A percentile compares a stretch with the other conserved stretches of the same genome.
phyloP scores from a whole-genome alignment of 2,329 filamentous ascomycete species.

The Fusarium sarcochroum region DNA sequence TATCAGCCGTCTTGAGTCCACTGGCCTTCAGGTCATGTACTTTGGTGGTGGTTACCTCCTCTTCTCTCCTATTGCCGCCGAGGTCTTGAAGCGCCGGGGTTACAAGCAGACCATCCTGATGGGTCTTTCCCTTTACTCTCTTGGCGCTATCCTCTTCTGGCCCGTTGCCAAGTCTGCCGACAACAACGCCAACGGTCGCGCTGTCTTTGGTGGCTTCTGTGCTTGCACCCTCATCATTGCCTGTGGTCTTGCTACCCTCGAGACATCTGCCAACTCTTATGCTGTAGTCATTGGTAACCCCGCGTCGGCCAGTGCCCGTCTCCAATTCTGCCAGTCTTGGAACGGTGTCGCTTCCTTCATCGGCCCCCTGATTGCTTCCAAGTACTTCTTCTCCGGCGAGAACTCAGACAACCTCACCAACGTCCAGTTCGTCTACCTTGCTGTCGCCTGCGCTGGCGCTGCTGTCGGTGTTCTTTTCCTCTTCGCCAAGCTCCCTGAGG shows the following conservation, averaged over 20 bases:
- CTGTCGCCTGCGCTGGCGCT: constrained; percentile 78
- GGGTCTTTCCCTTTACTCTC: constrained; percentile 75
- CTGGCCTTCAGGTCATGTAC: constrained; percentile 66
- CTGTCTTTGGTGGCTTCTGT: constrained; percentile 80
- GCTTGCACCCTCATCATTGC: constrained; percentile 80
- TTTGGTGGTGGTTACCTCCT: constrained; percentile 65
- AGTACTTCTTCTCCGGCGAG: constrained; percentile 77
- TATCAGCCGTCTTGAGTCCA: constrained; percentile 60
- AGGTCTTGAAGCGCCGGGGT: constrained; percentile 73
- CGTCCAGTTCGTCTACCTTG: constrained; percentile 83
- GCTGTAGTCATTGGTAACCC: constrained; percentile 66
- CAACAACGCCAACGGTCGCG: constrained; percentile 34
- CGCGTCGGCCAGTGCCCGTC: constrained; percentile 13
- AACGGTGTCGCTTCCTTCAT: constrained; percentile 81
- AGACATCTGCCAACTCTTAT: constrained; percentile 82
- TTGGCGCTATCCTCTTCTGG: constrained; percentile 68
- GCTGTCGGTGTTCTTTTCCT: constrained; percentile 75
- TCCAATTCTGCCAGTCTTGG: constrained; percentile 79
- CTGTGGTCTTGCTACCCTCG: constrained; percentile 79
- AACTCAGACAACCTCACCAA: constrained; percentile 71
- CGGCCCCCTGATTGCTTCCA: constrained; percentile 79
- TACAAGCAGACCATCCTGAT: constrained; percentile 77
- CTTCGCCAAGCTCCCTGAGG: constrained; percentile 78
- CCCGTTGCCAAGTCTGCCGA: constrained; percentile 68
- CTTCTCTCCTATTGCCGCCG: constrained; percentile 66